Conservation (phyloP, 257 asterid genomes). For the Buddleja alternifolia region DNA sequence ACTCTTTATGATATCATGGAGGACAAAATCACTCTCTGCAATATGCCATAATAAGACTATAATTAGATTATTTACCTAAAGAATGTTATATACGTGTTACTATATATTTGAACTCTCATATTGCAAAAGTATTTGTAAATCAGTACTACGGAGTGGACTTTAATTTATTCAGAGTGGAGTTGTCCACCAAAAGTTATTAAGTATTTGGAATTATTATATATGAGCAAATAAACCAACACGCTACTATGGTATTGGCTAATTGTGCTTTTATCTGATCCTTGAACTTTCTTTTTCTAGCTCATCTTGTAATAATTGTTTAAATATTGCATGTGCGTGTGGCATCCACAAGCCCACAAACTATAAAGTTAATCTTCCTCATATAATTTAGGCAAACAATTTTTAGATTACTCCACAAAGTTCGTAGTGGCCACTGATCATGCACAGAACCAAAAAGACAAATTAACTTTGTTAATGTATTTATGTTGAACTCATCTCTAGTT, state of each 20-base stretch:
- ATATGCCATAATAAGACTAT: too few species aligned
- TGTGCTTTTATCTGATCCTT: neutral
- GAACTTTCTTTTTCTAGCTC: too few species aligned
- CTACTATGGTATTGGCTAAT: neutral
- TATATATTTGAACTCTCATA: neutral
- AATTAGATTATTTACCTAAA: too few species aligned
- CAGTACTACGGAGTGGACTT: neutral
- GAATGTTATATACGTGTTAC: neutral
- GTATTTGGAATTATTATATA: too few species aligned
- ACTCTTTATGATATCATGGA: too few species aligned
- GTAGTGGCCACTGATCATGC: constrained; percentile 27
- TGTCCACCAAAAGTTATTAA: neutral
- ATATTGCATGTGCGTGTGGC: constrained; percentile 46
- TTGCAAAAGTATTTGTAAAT: neutral
- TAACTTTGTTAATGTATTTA: neutral
- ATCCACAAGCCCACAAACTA: constrained; percentile 38
- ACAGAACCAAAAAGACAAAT: constrained; percentile 4
- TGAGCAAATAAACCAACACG: neutral
- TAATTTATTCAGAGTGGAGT: neutral
- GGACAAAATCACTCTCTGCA: too few species aligned
- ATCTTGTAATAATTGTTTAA: constrained; percentile 11
- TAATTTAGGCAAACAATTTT: neutral
- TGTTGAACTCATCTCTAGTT: too few species aligned
- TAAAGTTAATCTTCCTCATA: constrained; percentile 17
- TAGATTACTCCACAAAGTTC: constrained; percentile 25